phyloP scores from a whole-genome alignment of 176 grass and related monocot species.

The Ensete glaucum region DNA sequence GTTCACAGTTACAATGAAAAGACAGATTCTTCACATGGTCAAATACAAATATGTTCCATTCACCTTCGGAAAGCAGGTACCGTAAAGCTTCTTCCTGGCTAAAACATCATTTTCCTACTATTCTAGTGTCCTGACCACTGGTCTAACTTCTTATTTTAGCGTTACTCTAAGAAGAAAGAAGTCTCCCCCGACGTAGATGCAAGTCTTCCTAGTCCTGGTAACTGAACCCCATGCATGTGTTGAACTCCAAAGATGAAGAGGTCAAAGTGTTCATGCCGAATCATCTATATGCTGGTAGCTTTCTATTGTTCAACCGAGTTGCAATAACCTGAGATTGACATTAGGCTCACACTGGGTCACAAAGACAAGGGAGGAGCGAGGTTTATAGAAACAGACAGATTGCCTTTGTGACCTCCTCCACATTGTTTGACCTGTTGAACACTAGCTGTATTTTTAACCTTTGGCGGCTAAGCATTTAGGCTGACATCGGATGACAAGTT shows the following conservation, averaged over 20 bases:
- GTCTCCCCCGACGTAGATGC: not conserved
- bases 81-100: not conserved
- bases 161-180: not conserved
- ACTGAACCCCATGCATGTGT: not conserved
- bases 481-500: too few relatives aligned
- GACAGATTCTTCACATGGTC: slow-evolving; percentile 70
- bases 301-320: too few relatives aligned
- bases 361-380: not conserved
- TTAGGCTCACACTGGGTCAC: too few relatives aligned
- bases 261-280: not conserved
- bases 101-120: not conserved
- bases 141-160: not conserved
- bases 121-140: not conserved
- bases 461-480: too few relatives aligned
- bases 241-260: not conserved
- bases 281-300: too few relatives aligned
- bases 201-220: slow-evolving; percentile 1
- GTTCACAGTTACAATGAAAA: slow-evolving; percentile 68
- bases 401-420: too few relatives aligned
- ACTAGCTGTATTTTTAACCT: not conserved
- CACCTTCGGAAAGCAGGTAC: slow-evolving; percentile 73
- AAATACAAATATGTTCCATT: slow-evolving; percentile 84
- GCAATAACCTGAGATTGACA: too few relatives aligned
- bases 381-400: not conserved
- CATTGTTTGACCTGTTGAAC: not conserved